Base-by-base conservation (phyloP, 2,329 filamentous ascomycete species). In the Mycosphaerella sp. region DNA sequence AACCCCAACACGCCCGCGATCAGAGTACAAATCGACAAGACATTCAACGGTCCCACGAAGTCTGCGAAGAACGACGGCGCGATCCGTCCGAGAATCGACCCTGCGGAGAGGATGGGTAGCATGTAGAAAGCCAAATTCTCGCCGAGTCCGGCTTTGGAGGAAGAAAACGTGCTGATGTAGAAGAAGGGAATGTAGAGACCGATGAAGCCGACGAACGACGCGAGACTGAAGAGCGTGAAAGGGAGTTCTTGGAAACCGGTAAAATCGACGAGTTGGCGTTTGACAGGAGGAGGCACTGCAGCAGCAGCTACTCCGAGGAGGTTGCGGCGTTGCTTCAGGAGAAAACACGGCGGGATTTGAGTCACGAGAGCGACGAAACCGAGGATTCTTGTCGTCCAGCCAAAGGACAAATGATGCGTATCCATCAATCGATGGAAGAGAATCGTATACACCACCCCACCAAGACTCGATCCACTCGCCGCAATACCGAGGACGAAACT, bases 21-120 rank as follows among this genome's bases (percentile, higher is more conserved):
- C 4, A 69, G 57, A 1, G 68, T 66, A 41, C 69, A 70, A 1
- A 73, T 73, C 63, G 75, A 71, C 6, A 68, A 30, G 27, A 43
- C 42, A 59, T 77, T 76, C 46, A 74, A 65, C 0, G 72, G 68
- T 1, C 74, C 74, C 1, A 71, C 53, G 18, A 67, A 66, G 55
- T 76, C 74, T 6, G 71, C 69, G n/a, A 73, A 46, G 43, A 68
- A 62, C 30, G 73, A 74, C 1, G 73, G 73, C 1, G 75, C 59
- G 53, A 74, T 72, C 9, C 73, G 71, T 1, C 74, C 74, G 63
- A 75, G 71, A 5, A 67, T 42, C n/a, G 30, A 44, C 5, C 81
- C 77, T 0, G 74, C 79, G 61, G 88, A 87, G 57, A 87, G 72
- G 52, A 88, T 81, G 1, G 84, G 75, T 1, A 87, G 68, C 8